Evolutionary conservation across 1,284 basidiomycete species (phyloP).

Genomic region (Boletus mariae): DNA sequence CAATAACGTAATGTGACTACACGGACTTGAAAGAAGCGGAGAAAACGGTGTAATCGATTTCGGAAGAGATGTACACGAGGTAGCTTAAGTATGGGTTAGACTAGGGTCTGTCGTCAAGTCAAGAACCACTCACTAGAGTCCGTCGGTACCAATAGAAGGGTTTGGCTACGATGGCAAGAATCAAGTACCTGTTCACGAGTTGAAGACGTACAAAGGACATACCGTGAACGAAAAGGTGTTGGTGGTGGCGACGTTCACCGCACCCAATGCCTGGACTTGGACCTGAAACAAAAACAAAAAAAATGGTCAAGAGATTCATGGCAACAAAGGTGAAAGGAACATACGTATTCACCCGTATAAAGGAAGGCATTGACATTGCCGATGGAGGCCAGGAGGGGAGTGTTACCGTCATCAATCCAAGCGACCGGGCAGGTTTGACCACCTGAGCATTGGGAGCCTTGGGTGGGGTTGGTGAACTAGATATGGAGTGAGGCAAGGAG

Average conservation of each 20-base stretch:
- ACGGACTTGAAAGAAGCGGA: constrained; percentile 56
- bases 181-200: neutral
- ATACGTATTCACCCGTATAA: constrained; percentile 51
- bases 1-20: neutral
- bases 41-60: constrained; percentile 41
- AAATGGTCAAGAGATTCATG: constrained; percentile 14
- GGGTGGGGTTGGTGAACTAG: constrained; percentile 50
- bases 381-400: constrained; percentile 46
- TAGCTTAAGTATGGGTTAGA: constrained; percentile 35
- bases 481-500: neutral
- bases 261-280: constrained; percentile 11
- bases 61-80: constrained; percentile 51
- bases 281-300: constrained; percentile 19
- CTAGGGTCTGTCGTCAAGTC: neutral
- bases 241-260: constrained; percentile 35
- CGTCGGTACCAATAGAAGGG: constrained; percentile 16
- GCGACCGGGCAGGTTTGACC: constrained; percentile 49
- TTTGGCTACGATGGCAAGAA: constrained; percentile 11
- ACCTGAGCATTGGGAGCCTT: constrained; percentile 43
- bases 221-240: constrained; percentile 40
- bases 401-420: constrained; percentile 61
- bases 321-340: neutral
- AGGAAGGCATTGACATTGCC: constrained; percentile 51
- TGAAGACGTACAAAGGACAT: neutral
- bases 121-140: constrained; percentile 24